Evolutionary conservation across 2,329 filamentous ascomycete species (phyloP).

Genomic region (Ophiostoma sp.): DNA sequence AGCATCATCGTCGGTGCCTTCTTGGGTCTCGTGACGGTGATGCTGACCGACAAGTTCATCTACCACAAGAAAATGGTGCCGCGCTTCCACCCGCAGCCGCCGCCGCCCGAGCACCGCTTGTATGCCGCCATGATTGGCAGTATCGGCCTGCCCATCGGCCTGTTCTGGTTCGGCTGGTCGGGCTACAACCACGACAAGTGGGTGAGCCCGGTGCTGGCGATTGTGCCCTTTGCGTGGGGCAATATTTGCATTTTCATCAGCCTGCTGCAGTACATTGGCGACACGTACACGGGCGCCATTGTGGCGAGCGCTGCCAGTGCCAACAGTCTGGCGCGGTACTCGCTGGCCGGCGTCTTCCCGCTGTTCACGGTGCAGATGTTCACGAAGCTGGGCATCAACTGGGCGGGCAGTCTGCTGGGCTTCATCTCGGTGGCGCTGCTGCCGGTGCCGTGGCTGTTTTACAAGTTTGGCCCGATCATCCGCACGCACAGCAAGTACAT

Average conservation of each 20-base stretch:
- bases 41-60: constrained; percentile 39
- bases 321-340: constrained; percentile 53
- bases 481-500: constrained; percentile 37
- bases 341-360: constrained; percentile 52
- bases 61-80: constrained; percentile 37
- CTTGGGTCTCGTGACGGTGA: constrained; percentile 39
- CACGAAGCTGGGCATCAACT: constrained; percentile 39
- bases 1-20: constrained; percentile 43
- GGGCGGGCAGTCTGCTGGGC: constrained; percentile 44
- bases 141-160: constrained; percentile 45
- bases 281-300: constrained; percentile 50
- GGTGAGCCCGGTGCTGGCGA: constrained; percentile 46
- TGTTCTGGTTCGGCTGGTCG: constrained; percentile 60
- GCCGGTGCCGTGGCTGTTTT: constrained; percentile 50
- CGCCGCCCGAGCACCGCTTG: constrained; percentile 52
- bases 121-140: constrained; percentile 55
- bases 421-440: constrained; percentile 45
- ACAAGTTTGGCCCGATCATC: constrained; percentile 43
- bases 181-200: constrained; percentile 43
- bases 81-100: constrained; percentile 33
- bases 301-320: constrained; percentile 56
- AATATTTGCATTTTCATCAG: constrained; percentile 55
- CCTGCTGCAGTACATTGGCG: constrained; percentile 48
- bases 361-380: constrained; percentile 56
- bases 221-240: constrained; percentile 54